Percentiles rank a stretch among this genome's conserved stretches.
These are phyloP conservation scores for Cytospora mali DNA, from an alignment of 2,329 filamentous ascomycete genomes.

Conservation along the genomic window DNA sequence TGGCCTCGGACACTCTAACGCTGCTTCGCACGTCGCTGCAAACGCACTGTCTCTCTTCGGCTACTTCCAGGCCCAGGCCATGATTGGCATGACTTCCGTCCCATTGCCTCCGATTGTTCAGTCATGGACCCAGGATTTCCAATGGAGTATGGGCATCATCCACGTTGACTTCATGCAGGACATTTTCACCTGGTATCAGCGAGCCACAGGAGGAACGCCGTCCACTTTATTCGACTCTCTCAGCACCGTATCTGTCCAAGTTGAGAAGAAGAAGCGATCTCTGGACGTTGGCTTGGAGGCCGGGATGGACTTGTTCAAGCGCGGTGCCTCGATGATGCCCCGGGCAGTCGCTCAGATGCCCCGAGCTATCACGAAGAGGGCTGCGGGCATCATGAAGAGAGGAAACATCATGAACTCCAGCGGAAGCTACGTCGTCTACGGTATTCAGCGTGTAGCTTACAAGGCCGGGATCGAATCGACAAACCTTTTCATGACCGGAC, in stretches of 20 bases:
- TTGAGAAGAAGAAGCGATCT: constrained; percentile 62
- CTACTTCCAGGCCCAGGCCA: constrained; percentile 93
- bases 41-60: constrained; percentile 92
- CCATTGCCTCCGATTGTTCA: constrained; percentile 83
- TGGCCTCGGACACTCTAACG: constrained; percentile 88
- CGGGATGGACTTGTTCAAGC: constrained; percentile 53
- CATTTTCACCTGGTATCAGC: constrained; percentile 94
- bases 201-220: constrained; percentile 84
- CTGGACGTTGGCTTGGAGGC: constrained; percentile 32
- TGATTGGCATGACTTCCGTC: constrained; percentile 83
- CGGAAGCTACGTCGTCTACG: constrained; percentile 67
- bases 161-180: constrained; percentile 82
- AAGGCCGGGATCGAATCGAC: constrained; percentile 81
- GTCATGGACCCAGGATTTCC: constrained; percentile 96
- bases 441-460: constrained; percentile 90
- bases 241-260: constrained; percentile 76
- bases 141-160: constrained; percentile 98
- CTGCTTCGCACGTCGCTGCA: constrained; percentile 89
- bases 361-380: constrained; percentile 16
- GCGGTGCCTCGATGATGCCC: constrained; percentile 56
- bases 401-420: constrained; percentile 55
- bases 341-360: constrained; percentile 40
- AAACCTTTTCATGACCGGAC: constrained; percentile 90
- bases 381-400: constrained; percentile 53
- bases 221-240: constrained; percentile 77